These are phyloP conservation scores for Nakazawaea ernobii DNA, from an alignment of 805 yeast species.

Conservation along the genomic window DNA sequence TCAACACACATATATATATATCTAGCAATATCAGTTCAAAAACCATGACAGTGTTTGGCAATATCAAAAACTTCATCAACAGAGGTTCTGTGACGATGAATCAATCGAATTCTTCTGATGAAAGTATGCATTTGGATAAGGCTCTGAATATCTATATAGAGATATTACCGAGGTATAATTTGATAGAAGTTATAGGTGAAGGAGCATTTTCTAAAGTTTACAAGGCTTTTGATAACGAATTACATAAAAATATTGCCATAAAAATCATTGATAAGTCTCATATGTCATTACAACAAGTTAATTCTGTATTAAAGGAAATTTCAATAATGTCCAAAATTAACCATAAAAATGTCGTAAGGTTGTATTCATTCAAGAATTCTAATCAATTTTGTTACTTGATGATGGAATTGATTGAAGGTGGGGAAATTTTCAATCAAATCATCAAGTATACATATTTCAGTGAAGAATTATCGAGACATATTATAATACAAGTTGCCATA, in stretches of 20 bases:
- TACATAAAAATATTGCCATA: conserved; percentile 42
- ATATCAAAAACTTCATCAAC: conserved; percentile 6
- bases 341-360: conserved; percentile 59
- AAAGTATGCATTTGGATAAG: background rate
- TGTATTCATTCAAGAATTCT: conserved; percentile 63
- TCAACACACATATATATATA: background rate
- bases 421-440: conserved; percentile 67
- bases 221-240: conserved; percentile 34
- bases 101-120: background rate
- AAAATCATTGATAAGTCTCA: conserved; percentile 65
- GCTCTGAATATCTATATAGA: background rate
- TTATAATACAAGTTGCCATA: conserved; percentile 55
- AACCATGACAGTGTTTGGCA: conserved; percentile 7
- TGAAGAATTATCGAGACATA: conserved; percentile 60
- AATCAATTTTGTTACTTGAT: conserved; percentile 58
- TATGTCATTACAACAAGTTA: conserved; percentile 54
- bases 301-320: conserved; percentile 75
- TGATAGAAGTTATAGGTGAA: conserved; percentile 48
- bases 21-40: background rate
- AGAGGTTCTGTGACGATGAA: background rate
- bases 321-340: conserved; percentile 62
- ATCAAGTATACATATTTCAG: conserved; percentile 62
- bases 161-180: conserved; percentile 26
- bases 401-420: conserved; percentile 71
- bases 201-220: conserved; percentile 57